These are phyloP conservation scores for Trametopsis cervina DNA, from an alignment of 768 basidiomycete genomes.

Conservation along the genomic window DNA sequence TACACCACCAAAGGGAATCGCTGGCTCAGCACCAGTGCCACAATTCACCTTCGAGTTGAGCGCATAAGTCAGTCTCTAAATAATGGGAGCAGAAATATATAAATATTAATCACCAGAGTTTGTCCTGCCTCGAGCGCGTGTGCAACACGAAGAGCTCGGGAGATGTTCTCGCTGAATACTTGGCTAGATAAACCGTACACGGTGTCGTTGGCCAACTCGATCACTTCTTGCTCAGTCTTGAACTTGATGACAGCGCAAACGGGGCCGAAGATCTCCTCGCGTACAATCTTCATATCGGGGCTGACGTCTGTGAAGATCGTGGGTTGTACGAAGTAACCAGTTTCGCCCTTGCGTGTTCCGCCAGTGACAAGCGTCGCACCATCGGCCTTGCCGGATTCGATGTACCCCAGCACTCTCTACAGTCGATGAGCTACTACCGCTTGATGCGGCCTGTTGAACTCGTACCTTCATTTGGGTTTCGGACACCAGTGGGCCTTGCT, in stretches of 20 bases:
- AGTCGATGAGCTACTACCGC: background rate
- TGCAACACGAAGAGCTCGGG: slow-evolving; percentile 34
- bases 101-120: slow-evolving; percentile 20
- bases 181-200: slow-evolving; percentile 43
- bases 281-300: slow-evolving; percentile 68
- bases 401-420: slow-evolving; percentile 72
- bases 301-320: slow-evolving; percentile 67
- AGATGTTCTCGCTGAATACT: slow-evolving; percentile 40
- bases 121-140: slow-evolving; percentile 37
- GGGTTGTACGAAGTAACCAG: slow-evolving; percentile 67
- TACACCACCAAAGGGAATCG: slow-evolving; percentile 60
- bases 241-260: slow-evolving; percentile 75
- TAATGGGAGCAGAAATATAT: background rate
- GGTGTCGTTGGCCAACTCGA: slow-evolving; percentile 38
- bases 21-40: slow-evolving; percentile 12
- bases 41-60: background rate
- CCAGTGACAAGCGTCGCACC: slow-evolving; percentile 66
- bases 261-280: slow-evolving; percentile 77
- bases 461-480: slow-evolving; percentile 38
- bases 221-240: slow-evolving; percentile 39
- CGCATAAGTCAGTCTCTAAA: background rate
- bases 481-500: slow-evolving; percentile 41
- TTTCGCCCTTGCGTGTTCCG: slow-evolving; percentile 49
- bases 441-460: background rate
- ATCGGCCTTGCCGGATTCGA: slow-evolving; percentile 62